Evolutionary conservation across 1,139 yeast species (phyloP).

Genomic region (Saccharomyces uvarum): DNA sequence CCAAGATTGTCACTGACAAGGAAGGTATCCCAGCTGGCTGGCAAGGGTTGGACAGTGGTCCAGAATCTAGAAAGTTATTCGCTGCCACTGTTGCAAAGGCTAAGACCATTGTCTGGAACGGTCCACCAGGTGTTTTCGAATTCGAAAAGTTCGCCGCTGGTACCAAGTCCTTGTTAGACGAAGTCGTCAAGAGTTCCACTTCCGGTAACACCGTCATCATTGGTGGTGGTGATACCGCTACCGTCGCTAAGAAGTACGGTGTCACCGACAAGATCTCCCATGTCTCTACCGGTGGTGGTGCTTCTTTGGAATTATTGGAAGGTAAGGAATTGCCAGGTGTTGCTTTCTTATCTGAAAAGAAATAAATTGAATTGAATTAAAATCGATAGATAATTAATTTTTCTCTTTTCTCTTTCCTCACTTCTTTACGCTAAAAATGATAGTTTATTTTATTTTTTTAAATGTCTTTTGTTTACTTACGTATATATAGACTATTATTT

Average conservation of each 20-base stretch:
- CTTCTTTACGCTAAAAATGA: neutral
- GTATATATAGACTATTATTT: neutral
- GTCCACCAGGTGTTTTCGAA: constrained; percentile 99
- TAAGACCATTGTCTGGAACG: constrained; percentile 97
- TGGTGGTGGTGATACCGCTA: constrained; percentile 99
- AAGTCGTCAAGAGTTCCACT: constrained; percentile 76
- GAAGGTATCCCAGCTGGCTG: constrained; percentile 88
- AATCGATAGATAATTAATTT: neutral
- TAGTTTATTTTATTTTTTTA: neutral
- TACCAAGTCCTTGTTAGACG: constrained; percentile 82
- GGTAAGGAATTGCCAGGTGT: constrained; percentile 98
- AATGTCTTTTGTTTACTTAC: neutral
- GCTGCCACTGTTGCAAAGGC: constrained; percentile 77
- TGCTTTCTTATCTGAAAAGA: constrained; percentile 71
- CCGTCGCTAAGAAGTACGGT: constrained; percentile 95
- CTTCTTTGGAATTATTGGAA: constrained; percentile 92
- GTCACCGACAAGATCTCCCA: constrained; percentile 91
- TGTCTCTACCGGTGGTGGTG: constrained; percentile 99
- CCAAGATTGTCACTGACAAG: constrained; percentile 71
- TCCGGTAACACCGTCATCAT: constrained; percentile 90
- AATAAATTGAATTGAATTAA: constrained; percentile 18
- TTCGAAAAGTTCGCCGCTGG: constrained; percentile 84
- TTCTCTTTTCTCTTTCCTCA: neutral
- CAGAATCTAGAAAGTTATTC: constrained; percentile 71
- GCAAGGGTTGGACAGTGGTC: constrained; percentile 95